Evolutionary conservation across 1,284 basidiomycete species (phyloP).

Genomic region (Ceratobasidium sp.): DNA sequence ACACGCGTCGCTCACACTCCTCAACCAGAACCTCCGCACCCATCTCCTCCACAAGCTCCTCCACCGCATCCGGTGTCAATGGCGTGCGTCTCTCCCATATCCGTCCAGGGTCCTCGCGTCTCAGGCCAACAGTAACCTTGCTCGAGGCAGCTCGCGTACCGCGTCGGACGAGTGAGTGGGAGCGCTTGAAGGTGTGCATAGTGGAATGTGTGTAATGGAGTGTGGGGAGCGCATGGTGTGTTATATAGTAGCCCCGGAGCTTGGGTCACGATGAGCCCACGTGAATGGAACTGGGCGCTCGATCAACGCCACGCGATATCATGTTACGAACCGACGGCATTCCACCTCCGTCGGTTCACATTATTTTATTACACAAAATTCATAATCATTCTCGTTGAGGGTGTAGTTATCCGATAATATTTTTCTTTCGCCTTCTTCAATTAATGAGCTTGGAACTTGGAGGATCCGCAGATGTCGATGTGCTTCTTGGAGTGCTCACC

Average conservation of each 20-base stretch:
- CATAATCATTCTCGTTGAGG: neutral
- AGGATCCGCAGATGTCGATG: too few relatives aligned
- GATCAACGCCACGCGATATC: neutral
- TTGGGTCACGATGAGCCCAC: slow-evolving; percentile 16
- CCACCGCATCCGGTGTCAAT: slow-evolving; percentile 78
- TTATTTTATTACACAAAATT: neutral
- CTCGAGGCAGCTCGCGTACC: slow-evolving; percentile 1
- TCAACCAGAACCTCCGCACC: slow-evolving; percentile 77
- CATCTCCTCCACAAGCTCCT: slow-evolving; percentile 65
- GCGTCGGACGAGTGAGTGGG: slow-evolving; percentile 17
- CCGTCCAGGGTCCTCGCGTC: slow-evolving; percentile 79
- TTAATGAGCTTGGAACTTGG: too few relatives aligned
- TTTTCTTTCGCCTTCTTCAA: neutral
- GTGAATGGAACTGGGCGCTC: slow-evolving; percentile 13
- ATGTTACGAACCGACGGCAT: neutral
- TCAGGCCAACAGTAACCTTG: slow-evolving; percentile 62
- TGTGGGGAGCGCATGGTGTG: neutral
- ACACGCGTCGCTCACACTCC: slow-evolving; percentile 79
- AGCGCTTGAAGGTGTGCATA: slow-evolving; percentile 20
- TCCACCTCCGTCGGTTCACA: neutral
- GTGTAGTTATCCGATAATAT: neutral
- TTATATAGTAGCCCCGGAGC: slow-evolving; percentile 15
- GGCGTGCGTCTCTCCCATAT: slow-evolving; percentile 91
- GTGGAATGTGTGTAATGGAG: neutral
- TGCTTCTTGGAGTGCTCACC: neutral